These are phyloP conservation scores for Saitozyma podzolica DNA, from an alignment of 768 basidiomycete genomes.

Conservation along the genomic window DNA sequence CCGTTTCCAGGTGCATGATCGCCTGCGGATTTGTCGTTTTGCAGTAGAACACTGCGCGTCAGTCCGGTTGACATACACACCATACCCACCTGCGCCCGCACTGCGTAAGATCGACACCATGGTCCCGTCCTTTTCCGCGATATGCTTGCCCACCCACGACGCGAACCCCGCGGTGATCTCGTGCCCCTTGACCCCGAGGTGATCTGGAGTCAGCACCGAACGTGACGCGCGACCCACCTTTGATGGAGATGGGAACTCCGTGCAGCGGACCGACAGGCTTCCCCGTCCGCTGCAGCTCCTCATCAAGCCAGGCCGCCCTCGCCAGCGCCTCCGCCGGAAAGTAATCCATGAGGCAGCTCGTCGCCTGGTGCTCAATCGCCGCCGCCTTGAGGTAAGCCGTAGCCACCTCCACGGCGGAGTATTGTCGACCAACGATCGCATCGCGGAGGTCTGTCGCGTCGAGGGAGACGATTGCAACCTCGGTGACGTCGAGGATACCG, in stretches of 20 bases:
- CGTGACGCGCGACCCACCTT: slow-evolving; percentile 19
- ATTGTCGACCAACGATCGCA: slow-evolving; percentile 15
- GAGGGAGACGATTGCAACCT: slow-evolving; percentile 19
- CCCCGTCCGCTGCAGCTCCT: slow-evolving; percentile 19
- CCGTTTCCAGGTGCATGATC: slow-evolving; percentile 43
- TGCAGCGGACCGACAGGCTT: slow-evolving; percentile 35
- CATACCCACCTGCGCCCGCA: slow-evolving; percentile 26
- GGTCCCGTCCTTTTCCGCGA: slow-evolving; percentile 15
- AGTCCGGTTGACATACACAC: not conserved
- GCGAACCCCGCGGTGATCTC: slow-evolving; percentile 22
- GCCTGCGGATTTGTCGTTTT: slow-evolving; percentile 39
- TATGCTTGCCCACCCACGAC: slow-evolving; percentile 15
- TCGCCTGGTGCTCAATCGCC: slow-evolving; percentile 31
- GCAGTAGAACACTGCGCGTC: slow-evolving; percentile 27
- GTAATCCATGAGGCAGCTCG: slow-evolving; percentile 46
- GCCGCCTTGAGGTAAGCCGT: slow-evolving; percentile 32
- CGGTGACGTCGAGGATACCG: slow-evolving; percentile 6
- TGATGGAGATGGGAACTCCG: slow-evolving; percentile 36
- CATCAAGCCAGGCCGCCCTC: slow-evolving; percentile 28
- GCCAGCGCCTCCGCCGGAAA: slow-evolving; percentile 26
- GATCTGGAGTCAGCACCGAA: slow-evolving; percentile 6
- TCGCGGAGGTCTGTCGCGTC: slow-evolving; percentile 22
- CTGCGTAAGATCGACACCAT: slow-evolving; percentile 22
- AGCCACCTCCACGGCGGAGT: slow-evolving; percentile 25
- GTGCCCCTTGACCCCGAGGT: slow-evolving; percentile 46